Evolutionary conservation across 148 eudicot species (phyloP).

Genomic region (Rhododendron kiyosumense): DNA sequence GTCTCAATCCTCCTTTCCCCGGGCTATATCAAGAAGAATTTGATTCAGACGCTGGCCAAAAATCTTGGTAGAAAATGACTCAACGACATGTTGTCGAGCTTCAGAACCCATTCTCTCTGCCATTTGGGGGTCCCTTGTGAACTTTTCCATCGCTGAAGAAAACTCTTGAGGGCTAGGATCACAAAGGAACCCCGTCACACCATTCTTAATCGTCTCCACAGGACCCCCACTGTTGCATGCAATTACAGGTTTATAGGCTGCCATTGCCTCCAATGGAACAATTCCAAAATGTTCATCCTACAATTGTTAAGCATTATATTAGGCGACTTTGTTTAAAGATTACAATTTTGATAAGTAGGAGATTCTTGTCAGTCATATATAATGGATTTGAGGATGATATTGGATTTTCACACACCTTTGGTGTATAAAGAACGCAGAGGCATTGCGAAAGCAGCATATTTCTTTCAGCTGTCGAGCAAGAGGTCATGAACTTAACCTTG

Average conservation of each 20-base stretch:
- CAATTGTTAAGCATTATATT: background rate
- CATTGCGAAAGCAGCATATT: slow-evolving; percentile 73
- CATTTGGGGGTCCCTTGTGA: slow-evolving; percentile 48
- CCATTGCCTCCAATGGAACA: slow-evolving; percentile 97
- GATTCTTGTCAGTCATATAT: too few species aligned
- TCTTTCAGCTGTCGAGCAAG: slow-evolving; percentile 83
- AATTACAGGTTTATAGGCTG: slow-evolving; percentile 83
- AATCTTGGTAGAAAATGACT: slow-evolving; percentile 68
- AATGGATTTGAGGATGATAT: too few species aligned
- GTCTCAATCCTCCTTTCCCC: slow-evolving; percentile 49
- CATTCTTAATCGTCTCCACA: slow-evolving; percentile 47
- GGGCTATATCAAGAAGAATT: slow-evolving; percentile 40
- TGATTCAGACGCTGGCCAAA: slow-evolving; percentile 67
- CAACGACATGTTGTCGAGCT: slow-evolving; percentile 65
- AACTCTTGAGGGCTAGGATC: slow-evolving; percentile 70
- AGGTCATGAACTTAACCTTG: slow-evolving; percentile 62
- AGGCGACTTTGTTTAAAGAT: background rate
- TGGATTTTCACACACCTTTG: slow-evolving; percentile 44
- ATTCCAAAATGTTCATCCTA: slow-evolving; percentile 97
- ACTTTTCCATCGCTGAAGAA: slow-evolving; percentile 61
- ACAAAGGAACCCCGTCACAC: slow-evolving; percentile 72
- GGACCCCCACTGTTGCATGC: slow-evolving; percentile 97
- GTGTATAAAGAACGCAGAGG: slow-evolving; percentile 82
- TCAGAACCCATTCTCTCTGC: slow-evolving; percentile 61
- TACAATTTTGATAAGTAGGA: background rate